phyloP scores from a whole-genome alignment of 2,329 filamentous ascomycete species.

The Cryphonectria japonica region DNA sequence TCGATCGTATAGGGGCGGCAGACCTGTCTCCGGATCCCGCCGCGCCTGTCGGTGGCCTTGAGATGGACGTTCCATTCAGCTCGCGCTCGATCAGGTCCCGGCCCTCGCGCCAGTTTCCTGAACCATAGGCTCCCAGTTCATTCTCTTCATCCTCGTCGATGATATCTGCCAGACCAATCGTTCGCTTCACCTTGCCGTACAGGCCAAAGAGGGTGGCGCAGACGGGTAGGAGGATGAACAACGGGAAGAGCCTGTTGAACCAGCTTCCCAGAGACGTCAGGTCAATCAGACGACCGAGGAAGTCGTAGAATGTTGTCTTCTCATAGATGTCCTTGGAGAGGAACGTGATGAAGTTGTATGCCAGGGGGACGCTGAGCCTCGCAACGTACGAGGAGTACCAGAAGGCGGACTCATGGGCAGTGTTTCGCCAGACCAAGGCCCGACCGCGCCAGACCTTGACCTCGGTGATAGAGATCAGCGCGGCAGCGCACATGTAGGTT shows the following conservation, averaged over 20 bases:
- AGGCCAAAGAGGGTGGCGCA: constrained; percentile 85
- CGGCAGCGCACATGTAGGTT: constrained; percentile 92
- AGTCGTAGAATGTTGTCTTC: constrained; percentile 83
- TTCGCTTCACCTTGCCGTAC: constrained; percentile 77
- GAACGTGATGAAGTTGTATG: constrained; percentile 97
- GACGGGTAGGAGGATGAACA: constrained; percentile 85
- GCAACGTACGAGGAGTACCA: constrained; percentile 96
- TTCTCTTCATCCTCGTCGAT: constrained; percentile 75
- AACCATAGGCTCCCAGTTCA: constrained; percentile 68
- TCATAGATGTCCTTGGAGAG: constrained; percentile 72
- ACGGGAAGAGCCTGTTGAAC: constrained; percentile 88
- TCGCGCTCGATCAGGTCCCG: constrained; percentile 89
- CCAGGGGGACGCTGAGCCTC: constrained; percentile 86
- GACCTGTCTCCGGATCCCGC: constrained; percentile 36
- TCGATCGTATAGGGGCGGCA: constrained; percentile 52
- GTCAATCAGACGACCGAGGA: constrained; percentile 82
- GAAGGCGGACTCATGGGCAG: constrained; percentile 88
- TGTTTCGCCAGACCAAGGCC: constrained; percentile 86
- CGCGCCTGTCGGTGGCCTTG: constrained; percentile 40
- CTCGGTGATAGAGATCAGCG: constrained; percentile 84
- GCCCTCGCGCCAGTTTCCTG: constrained; percentile 89
- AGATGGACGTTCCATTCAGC: constrained; percentile 65
- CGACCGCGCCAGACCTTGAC: constrained; percentile 98
- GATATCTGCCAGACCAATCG: constrained; percentile 79
- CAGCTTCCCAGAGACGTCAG: constrained; percentile 80